phyloP scores from a whole-genome alignment of 352 stramenopile genomes.

The Albugo laibachii region DNA sequence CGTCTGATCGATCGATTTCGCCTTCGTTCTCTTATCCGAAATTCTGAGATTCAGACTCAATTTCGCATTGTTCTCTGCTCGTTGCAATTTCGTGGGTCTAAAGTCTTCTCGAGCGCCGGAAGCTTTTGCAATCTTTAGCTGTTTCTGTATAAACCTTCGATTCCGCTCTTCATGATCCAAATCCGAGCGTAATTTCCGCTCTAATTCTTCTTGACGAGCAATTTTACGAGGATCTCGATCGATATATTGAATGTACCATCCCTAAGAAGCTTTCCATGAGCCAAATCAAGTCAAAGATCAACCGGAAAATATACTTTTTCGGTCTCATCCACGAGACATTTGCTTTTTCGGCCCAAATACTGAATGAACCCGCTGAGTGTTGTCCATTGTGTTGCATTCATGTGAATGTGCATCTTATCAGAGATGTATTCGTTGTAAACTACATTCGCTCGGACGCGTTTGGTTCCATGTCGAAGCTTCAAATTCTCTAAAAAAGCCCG shows the following conservation, averaged over 20 bases:
- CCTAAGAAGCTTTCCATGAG: constrained; percentile 9
- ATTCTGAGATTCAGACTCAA: constrained; percentile 20
- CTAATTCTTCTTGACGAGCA: constrained; percentile 69
- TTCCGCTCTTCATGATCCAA: constrained; percentile 82
- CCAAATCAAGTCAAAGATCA: neutral
- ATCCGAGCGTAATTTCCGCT: constrained; percentile 76
- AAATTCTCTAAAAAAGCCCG: constrained; percentile 89
- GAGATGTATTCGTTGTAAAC: constrained; percentile 99
- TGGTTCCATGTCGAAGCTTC: constrained; percentile 86
- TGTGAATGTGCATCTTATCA: constrained; percentile 98
- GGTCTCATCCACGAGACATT: constrained; percentile 94
- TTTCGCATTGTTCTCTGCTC: constrained; percentile 16
- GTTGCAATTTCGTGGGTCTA: constrained; percentile 38
- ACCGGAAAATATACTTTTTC: constrained; percentile 59
- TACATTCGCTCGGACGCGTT: constrained; percentile 90
- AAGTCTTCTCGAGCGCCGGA: constrained; percentile 9
- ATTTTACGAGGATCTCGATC: constrained; percentile 85
- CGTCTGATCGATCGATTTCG: neutral
- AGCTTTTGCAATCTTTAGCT: constrained; percentile 45
- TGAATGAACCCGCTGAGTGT: constrained; percentile 95
- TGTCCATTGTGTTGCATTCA: constrained; percentile 98
- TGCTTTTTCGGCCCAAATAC: constrained; percentile 94
- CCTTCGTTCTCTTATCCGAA: constrained; percentile 13
- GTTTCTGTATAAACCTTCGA: constrained; percentile 43
- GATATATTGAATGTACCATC: constrained; percentile 95